Evolutionary conservation across 176 grass and related monocot species (phyloP).

Genomic region (Bromus sterilis): DNA sequence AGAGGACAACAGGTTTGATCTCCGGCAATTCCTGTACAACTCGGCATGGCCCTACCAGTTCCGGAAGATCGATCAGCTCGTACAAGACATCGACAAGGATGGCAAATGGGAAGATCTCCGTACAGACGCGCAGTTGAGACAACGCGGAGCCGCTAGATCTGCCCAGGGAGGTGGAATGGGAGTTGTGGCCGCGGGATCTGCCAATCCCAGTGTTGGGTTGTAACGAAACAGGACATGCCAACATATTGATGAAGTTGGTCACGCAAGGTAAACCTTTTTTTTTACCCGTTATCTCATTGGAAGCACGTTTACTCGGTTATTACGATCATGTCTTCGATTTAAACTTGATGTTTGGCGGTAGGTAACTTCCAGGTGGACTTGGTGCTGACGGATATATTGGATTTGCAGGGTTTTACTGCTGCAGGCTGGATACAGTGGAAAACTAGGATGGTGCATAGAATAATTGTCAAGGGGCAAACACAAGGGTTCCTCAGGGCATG

Average conservation of each 20-base stretch:
- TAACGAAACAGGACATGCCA: conserved; percentile 3
- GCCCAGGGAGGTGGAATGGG: conserved; percentile 64
- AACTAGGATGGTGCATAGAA: not conserved
- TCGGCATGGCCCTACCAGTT: conserved; percentile 84
- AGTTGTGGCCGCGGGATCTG: conserved; percentile 58
- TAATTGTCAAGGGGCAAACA: not conserved
- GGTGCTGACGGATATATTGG: not conserved
- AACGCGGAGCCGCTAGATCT: not conserved
- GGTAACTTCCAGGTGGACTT: not conserved
- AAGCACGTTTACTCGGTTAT: not conserved
- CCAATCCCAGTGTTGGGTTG: conserved; percentile 59
- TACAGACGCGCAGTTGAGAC: conserved; percentile 5
- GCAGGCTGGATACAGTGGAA: not conserved
- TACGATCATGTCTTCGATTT: not conserved
- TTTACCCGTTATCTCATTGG: not conserved
- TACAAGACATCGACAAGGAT: conserved; percentile 50
- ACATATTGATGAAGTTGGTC: not conserved
- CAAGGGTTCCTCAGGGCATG: not conserved
- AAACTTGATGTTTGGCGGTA: not conserved
- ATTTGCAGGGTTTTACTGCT: not conserved
- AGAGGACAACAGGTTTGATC: conserved; percentile 89
- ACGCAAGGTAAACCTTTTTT: not conserved
- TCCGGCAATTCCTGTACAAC: conserved; percentile 96
- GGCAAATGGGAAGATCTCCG: conserved; percentile 19
- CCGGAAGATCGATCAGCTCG: conserved; percentile 81